Percentiles rank a stretch among this genome's conserved stretches.
Evolutionary conservation across 768 basidiomycete species (phyloP).

Genomic region (Pulveroboletus ravenelii): DNA sequence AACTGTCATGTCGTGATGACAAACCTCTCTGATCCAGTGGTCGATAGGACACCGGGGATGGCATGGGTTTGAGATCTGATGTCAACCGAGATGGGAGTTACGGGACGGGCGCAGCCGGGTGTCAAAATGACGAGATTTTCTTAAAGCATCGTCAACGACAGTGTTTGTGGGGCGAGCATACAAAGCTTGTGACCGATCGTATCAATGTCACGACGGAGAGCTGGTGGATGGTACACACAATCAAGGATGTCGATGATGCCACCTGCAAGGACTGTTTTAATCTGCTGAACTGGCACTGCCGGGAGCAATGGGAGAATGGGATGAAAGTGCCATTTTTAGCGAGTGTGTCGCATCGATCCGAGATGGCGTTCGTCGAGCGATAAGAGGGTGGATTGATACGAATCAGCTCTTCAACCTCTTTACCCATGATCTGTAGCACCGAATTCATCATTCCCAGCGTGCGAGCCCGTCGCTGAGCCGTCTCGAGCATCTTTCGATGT

Average conservation of each 20-base stretch:
- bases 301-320: neutral
- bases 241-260: neutral
- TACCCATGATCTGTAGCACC: constrained; percentile 16
- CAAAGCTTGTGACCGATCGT: too few species aligned
- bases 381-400: constrained; percentile 15
- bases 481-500: constrained; percentile 11
- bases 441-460: neutral
- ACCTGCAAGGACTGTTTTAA: too few species aligned
- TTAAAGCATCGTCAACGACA: neutral
- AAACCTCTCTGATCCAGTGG: constrained; percentile 12
- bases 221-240: neutral
- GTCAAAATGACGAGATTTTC: neutral
- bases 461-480: constrained; percentile 9
- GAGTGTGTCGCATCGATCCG: constrained; percentile 25
- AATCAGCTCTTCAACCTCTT: constrained; percentile 4
- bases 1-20: neutral
- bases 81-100: too few species aligned
- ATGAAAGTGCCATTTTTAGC: neutral
- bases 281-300: too few species aligned
- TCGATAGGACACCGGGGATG: constrained; percentile 12
- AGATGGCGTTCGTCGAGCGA: constrained; percentile 10
- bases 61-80: constrained; percentile 3
- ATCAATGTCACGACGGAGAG: too few species aligned
- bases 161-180: too few species aligned
- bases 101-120: too few species aligned